Percentiles rank a stretch among this genome's conserved stretches.
phyloP scores from a whole-genome alignment of 129 eudicot species.

The Deinandra increscens region DNA sequence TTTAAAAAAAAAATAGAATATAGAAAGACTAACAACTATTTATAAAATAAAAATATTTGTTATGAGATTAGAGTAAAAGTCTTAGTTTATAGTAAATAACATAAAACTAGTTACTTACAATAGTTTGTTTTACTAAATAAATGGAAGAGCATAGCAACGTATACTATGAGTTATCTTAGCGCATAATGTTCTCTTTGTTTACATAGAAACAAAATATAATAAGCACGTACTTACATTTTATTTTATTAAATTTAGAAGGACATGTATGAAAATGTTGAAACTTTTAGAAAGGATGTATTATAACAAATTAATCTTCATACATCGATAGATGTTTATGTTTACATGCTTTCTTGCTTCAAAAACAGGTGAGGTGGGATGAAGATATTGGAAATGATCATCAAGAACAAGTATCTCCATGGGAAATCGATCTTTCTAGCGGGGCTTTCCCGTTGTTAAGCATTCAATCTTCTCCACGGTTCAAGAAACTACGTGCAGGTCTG shows the following conservation, averaged over 20 bases:
- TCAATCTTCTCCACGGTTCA: conserved; percentile 81
- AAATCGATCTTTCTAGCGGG: conserved; percentile 72
- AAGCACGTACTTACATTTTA: neutral
- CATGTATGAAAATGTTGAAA: neutral
- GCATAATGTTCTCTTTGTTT: neutral
- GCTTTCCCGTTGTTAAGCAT: conserved; percentile 60
- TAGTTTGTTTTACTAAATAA: too few species aligned
- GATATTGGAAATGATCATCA: conserved; percentile 59
- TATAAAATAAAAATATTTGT: too few species aligned
- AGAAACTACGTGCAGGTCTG: conserved; percentile 70
- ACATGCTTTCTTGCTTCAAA: conserved; percentile 17
- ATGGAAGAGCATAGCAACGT: neutral
- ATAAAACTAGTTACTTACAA: neutral
- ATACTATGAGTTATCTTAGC: neutral
- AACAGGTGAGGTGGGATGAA: conserved; percentile 97
- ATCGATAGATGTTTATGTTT: neutral
- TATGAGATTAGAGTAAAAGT: neutral
- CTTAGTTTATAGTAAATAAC: neutral
- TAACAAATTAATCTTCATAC: neutral
- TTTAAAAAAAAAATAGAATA: too few species aligned
- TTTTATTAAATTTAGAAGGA: neutral
- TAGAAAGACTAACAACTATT: too few species aligned
- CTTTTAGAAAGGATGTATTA: neutral
- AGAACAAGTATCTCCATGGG: conserved; percentile 96
- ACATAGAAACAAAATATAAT: neutral